Evolutionary conservation across 805 yeast species (phyloP).

Genomic region (Suhomyces pyralidae): DNA sequence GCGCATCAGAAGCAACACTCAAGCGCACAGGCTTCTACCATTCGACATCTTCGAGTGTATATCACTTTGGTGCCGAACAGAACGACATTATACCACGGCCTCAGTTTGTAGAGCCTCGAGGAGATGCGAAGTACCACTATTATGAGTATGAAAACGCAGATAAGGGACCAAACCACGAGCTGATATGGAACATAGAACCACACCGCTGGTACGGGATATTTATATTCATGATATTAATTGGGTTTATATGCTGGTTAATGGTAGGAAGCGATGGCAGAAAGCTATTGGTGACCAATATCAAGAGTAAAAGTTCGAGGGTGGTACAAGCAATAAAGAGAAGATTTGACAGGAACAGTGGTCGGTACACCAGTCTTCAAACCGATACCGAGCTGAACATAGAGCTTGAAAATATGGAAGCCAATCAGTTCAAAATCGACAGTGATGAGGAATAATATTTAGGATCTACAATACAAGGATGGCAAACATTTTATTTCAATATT

Average conservation of each 20-base stretch:
- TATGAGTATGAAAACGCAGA: slow-evolving; percentile 30
- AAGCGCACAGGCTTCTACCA: slow-evolving; percentile 47
- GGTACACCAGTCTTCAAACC: not conserved
- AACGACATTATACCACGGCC: slow-evolving; percentile 44
- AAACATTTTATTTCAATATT: too few relatives aligned
- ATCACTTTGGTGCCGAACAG: slow-evolving; percentile 54
- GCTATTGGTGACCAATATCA: not conserved
- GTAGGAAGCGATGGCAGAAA: slow-evolving; percentile 21
- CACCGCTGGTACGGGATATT: slow-evolving; percentile 40
- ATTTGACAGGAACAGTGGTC: not conserved
- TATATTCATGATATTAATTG: slow-evolving; percentile 25
- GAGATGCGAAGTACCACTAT: slow-evolving; percentile 16
- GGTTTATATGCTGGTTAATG: slow-evolving; percentile 29
- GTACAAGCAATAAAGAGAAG: not conserved
- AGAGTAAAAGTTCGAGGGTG: too few relatives aligned
- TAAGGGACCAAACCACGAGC: slow-evolving; percentile 28
- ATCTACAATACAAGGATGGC: not conserved
- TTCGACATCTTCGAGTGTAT: slow-evolving; percentile 46
- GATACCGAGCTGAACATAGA: slow-evolving; percentile 3
- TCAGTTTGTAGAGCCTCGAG: slow-evolving; percentile 20
- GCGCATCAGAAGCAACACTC: slow-evolving; percentile 8
- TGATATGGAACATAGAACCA: slow-evolving; percentile 44
- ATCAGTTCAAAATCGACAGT: slow-evolving; percentile 4
- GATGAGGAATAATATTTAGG: slow-evolving; percentile 2
- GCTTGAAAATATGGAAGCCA: slow-evolving; percentile 4